Percentiles rank a stretch among this genome's conserved stretches.
Conservation (phyloP, 208 protist species). For the Acanthamoeba triangularis region DNA sequence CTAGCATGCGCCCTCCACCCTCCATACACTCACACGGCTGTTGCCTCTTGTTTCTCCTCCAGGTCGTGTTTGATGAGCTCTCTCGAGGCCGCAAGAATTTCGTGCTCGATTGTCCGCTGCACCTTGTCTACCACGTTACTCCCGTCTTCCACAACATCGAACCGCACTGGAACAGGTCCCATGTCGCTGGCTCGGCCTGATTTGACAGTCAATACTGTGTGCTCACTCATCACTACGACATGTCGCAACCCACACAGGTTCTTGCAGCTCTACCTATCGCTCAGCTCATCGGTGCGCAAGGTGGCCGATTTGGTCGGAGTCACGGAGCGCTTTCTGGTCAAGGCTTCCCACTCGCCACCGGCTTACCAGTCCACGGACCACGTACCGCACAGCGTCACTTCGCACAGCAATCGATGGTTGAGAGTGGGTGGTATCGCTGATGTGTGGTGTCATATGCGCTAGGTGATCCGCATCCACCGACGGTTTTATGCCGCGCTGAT, state of each 20-base stretch:
- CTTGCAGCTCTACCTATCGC: constrained; percentile 60
- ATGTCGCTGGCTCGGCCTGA: neutral
- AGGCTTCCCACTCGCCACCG: constrained; percentile 47
- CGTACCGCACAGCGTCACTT: neutral
- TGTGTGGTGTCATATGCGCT: neutral
- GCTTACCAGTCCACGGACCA: constrained; percentile 56
- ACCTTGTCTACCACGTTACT: constrained; percentile 87
- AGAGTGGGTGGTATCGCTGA: neutral
- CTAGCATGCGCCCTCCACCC: too few species aligned
- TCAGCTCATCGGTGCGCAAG: neutral
- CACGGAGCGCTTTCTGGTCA: constrained; percentile 67
- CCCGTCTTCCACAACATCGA: constrained; percentile 82
- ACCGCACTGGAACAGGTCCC: constrained; percentile 81
- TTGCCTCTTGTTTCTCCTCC: neutral
- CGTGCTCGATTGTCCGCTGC: constrained; percentile 83
- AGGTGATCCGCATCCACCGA: constrained; percentile 89
- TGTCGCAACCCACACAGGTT: constrained; percentile 18
- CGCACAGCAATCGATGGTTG: neutral
- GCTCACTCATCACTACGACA: neutral
- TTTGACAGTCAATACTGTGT: too few species aligned
- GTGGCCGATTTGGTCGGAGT: constrained; percentile 68
- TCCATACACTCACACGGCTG: too few species aligned
- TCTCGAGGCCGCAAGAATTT: constrained; percentile 79
- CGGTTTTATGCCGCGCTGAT: constrained; percentile 95
- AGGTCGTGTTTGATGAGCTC: constrained; percentile 84